Percentiles rank a stretch among this genome's conserved stretches.
phyloP scores from a whole-genome alignment of 73 alveolate genomes.

The Paramecium caudatum region DNA sequence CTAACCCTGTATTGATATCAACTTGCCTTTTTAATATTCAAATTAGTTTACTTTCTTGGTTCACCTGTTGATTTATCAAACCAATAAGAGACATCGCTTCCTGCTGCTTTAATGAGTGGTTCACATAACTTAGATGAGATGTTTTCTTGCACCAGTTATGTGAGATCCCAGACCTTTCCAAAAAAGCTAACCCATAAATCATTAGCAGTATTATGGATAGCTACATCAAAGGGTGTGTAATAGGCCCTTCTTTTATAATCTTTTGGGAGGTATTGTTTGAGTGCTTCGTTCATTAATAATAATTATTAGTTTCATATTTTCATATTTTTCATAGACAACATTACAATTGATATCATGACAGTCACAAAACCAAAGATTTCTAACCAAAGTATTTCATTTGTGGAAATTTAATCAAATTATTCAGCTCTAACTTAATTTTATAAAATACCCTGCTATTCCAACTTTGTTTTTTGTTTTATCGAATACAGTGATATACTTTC shows the following conservation, averaged over 20 bases:
- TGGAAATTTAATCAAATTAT: neutral
- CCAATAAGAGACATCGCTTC: slow-evolving; percentile 98
- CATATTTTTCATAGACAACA: neutral
- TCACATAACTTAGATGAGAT: slow-evolving; percentile 80
- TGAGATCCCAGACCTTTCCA: slow-evolving; percentile 93
- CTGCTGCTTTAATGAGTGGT: slow-evolving; percentile 97
- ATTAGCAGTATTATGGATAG: slow-evolving; percentile 94
- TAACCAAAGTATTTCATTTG: neutral
- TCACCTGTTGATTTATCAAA: slow-evolving; percentile 96
- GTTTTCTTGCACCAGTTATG: slow-evolving; percentile 90
- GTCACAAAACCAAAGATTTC: neutral
- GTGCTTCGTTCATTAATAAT: neutral
- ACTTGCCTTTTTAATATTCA: slow-evolving; percentile 77
- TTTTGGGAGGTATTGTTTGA: slow-evolving; percentile 78
- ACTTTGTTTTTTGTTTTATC: slow-evolving; percentile 44
- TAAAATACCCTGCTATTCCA: slow-evolving; percentile 51
- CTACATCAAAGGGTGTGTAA: slow-evolving; percentile 97
- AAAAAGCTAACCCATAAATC: slow-evolving; percentile 97
- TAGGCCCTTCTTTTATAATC: slow-evolving; percentile 90
- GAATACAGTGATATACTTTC: slow-evolving; percentile 54
- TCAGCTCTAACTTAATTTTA: neutral
- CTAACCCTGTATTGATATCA: slow-evolving; percentile 94
- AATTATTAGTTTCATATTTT: neutral
- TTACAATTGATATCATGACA: neutral
- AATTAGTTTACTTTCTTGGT: slow-evolving; percentile 79